These are phyloP conservation scores for Geotrichum ghanense DNA, from an alignment of 805 yeast genomes.

Conservation along the genomic window DNA sequence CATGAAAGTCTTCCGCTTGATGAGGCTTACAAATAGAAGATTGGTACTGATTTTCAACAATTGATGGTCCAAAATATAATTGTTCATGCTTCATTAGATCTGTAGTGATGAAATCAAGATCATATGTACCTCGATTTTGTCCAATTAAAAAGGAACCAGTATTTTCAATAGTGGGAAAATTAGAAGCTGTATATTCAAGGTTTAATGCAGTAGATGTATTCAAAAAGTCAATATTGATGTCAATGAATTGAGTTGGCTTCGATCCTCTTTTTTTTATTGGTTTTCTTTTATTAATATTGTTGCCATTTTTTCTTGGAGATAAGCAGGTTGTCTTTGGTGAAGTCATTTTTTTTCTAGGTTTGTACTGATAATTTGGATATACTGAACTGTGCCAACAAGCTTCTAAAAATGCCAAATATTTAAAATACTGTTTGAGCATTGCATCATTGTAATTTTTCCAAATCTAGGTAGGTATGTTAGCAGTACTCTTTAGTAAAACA, in stretches of 20 bases:
- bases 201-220: background rate
- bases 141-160: background rate
- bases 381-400: slow-evolving; percentile 1
- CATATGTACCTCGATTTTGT: too few species aligned
- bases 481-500: background rate
- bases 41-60: slow-evolving; percentile 18
- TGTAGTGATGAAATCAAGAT: background rate
- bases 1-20: background rate
- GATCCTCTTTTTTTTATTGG: background rate
- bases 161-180: background rate
- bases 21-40: slow-evolving; percentile 26
- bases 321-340: background rate
- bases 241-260: background rate
- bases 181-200: background rate
- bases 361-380: background rate
- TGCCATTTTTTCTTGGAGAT: background rate
- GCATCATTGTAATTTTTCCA: background rate
- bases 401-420: background rate
- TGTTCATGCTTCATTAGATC: slow-evolving; percentile 26
- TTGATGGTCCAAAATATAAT: slow-evolving; percentile 41
- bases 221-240: background rate
- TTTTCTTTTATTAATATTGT: background rate
- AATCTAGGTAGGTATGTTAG: background rate
- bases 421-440: background rate
- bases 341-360: background rate